Evolutionary conservation across 768 basidiomycete genomes (phyloP).

Genomic region (Coprinopsis strossmayeri): DNA sequence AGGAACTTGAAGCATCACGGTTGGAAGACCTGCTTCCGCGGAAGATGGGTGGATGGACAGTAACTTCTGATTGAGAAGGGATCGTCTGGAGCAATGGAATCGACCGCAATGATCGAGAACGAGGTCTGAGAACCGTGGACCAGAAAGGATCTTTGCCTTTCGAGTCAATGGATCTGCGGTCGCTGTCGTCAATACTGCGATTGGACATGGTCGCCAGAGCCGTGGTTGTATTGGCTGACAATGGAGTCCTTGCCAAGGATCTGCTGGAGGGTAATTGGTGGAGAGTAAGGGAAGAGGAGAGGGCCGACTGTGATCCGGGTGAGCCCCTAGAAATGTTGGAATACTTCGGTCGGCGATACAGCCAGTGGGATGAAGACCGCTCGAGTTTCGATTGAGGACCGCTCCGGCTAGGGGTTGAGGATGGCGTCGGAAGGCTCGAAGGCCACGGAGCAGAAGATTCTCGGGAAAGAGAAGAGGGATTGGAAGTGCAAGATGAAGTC

Average conservation of each 20-base stretch:
- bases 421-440: slow-evolving; percentile 17
- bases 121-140: slow-evolving; percentile 29
- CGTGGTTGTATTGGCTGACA: not conserved
- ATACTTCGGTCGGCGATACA: slow-evolving; percentile 38
- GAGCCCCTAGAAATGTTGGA: slow-evolving; percentile 18
- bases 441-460: not conserved
- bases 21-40: not conserved
- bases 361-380: slow-evolving; percentile 34
- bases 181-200: not conserved
- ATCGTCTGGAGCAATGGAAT: slow-evolving; percentile 26
- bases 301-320: slow-evolving; percentile 15
- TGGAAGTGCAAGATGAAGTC: slow-evolving; percentile 1
- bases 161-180: slow-evolving; percentile 8
- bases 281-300: slow-evolving; percentile 18
- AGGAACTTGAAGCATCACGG: not conserved
- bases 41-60: slow-evolving; percentile 13
- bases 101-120: slow-evolving; percentile 27
- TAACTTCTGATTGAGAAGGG: slow-evolving; percentile 26
- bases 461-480: not conserved
- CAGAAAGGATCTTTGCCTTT: slow-evolving; percentile 26
- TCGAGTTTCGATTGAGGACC: not conserved
- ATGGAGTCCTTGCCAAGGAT: not conserved
- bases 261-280: slow-evolving; percentile 13
- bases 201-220: not conserved
- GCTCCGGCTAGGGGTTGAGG: slow-evolving; percentile 13